Conservation (phyloP, 495 filamentous ascomycete species). For the Aspergillus funiculosus region DNA sequence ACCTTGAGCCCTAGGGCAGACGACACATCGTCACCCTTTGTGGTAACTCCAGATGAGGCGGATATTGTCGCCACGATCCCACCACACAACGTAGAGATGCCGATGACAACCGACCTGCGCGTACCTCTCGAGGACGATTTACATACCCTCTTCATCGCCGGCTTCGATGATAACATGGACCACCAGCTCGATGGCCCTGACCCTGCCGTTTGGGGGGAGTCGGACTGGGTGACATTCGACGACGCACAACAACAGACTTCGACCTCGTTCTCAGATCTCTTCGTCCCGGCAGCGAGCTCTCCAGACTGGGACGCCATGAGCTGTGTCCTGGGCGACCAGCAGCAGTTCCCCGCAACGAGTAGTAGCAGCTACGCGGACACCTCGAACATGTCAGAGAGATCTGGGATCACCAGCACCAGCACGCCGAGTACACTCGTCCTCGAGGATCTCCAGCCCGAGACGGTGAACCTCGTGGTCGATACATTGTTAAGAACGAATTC, state of each 20-base stretch:
- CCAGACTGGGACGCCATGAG: background rate
- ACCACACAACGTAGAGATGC: too few species aligned
- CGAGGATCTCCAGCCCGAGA: conserved; percentile 1
- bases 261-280: background rate
- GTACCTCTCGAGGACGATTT: too few species aligned
- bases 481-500: conserved; percentile 3
- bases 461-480: conserved; percentile 4
- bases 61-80: too few species aligned
- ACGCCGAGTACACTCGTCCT: background rate
- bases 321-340: background rate
- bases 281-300: too few species aligned
- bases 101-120: too few species aligned
- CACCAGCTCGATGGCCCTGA: background rate
- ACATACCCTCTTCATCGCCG: background rate
- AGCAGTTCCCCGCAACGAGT: background rate
- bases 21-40: too few species aligned
- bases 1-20: too few species aligned
- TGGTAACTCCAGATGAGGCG: too few species aligned
- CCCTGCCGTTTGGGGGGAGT: background rate
- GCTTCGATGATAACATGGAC: background rate
- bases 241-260: background rate
- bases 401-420: background rate
- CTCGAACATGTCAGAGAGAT: background rate
- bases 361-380: background rate
- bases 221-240: background rate